Percentiles rank a stretch among this genome's conserved stretches.
Evolutionary conservation across 148 eudicot genomes (phyloP).

Genomic region (Cornus kousa): DNA sequence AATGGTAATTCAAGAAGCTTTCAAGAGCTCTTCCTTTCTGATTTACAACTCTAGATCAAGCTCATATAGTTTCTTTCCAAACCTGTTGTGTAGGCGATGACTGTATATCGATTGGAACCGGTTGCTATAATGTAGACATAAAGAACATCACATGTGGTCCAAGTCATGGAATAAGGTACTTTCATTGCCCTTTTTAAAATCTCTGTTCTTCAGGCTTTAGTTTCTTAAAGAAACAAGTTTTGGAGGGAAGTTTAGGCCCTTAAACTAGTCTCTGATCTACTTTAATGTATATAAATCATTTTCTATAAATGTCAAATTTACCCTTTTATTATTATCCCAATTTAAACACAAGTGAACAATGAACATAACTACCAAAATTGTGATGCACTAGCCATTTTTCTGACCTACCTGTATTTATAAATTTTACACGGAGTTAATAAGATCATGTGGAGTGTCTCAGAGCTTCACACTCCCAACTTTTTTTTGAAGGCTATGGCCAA

Average conservation of each 20-base stretch:
- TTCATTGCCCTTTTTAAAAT: neutral
- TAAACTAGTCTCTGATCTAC: neutral
- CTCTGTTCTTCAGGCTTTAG: no score
- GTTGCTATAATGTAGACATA: constrained; percentile 75
- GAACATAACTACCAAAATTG: no score
- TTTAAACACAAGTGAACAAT: no score
- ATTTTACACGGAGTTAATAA: no score
- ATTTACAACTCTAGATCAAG: neutral
- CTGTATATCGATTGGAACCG: constrained; percentile 88
- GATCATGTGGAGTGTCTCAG: no score
- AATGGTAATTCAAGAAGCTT: constrained; percentile 45
- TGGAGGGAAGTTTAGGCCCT: no score
- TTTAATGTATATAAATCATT: neutral
- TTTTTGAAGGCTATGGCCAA: no score
- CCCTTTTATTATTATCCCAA: neutral
- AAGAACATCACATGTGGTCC: constrained; percentile 87
- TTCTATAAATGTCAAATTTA: no score
- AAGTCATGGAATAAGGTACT: constrained; percentile 26
- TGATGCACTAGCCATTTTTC: no score
- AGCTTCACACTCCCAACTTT: no score
- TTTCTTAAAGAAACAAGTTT: no score
- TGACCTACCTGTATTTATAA: no score
- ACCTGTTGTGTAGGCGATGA: constrained; percentile 63
- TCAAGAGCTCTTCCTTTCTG: neutral
- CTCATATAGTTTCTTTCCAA: neutral